A percentile compares a stretch with the other conserved stretches of the same genome.
phyloP scores from a whole-genome alignment of 2,329 filamentous ascomycete genomes.

The Phyllosticta ampelicida region DNA sequence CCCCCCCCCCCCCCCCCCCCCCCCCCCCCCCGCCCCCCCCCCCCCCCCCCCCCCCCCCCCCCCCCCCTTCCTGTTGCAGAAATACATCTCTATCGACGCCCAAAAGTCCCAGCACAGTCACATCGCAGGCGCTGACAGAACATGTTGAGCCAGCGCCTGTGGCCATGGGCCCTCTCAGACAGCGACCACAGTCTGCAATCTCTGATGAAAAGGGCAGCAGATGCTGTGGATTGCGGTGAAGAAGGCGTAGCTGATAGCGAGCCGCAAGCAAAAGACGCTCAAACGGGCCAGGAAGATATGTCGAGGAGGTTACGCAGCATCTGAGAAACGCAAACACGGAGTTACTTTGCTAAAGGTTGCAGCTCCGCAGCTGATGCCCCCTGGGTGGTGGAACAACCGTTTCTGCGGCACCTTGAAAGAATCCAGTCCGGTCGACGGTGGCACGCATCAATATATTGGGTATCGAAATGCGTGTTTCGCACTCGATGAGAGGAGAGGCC shows the following conservation, averaged over 20 bases:
- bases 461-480: too few species aligned
- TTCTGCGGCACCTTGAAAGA: too few species aligned
- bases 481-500: too few species aligned
- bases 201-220: conserved; percentile 29
- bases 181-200: conserved; percentile 21
- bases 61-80: too few species aligned
- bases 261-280: conserved; percentile 16
- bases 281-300: conserved; percentile 24
- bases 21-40: too few species aligned
- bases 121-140: conserved; percentile 35
- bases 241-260: conserved; percentile 26
- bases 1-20: too few species aligned
- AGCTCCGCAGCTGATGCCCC: not conserved
- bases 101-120: conserved; percentile 27
- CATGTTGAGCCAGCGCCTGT: conserved; percentile 26
- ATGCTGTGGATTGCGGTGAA: conserved; percentile 35
- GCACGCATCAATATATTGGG: too few species aligned
- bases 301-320: conserved; percentile 30
- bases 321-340: conserved; percentile 27
- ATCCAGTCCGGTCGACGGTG: too few species aligned
- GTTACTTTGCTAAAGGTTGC: conserved; percentile 13
- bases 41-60: too few species aligned
- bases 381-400: too few species aligned
- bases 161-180: conserved; percentile 19
- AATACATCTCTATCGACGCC: conserved; percentile 33